Percentiles rank a stretch among this genome's conserved stretches.
phyloP scores from a whole-genome alignment of 1,284 basidiomycete genomes.

The Nidula niveotomentosa region DNA sequence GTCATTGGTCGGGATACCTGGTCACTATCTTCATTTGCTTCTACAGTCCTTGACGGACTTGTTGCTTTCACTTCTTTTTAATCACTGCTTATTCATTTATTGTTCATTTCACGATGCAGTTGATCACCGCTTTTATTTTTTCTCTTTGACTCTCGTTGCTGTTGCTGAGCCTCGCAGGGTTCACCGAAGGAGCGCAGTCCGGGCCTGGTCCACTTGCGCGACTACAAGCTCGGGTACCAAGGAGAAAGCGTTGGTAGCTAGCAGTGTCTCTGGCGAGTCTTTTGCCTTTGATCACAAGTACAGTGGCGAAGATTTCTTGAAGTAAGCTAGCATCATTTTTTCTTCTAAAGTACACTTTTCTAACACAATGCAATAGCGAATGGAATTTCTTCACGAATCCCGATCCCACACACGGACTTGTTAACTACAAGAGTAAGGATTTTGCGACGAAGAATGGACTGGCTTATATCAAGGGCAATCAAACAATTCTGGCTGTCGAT shows the following conservation, averaged over 20 bases:
- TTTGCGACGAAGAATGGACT: slow-evolving; percentile 50
- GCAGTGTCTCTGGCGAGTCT: slow-evolving; percentile 2
- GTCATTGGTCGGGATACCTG: slow-evolving; percentile 5
- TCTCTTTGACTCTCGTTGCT: not conserved
- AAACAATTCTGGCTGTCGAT: slow-evolving; percentile 63
- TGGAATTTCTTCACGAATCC: slow-evolving; percentile 61
- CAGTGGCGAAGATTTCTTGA: slow-evolving; percentile 32
- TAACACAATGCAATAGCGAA: slow-evolving; percentile 30
- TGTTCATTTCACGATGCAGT: not conserved
- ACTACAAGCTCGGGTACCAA: not conserved
- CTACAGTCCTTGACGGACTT: slow-evolving; percentile 7
- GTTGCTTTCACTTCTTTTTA: not conserved
- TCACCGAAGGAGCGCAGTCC: not conserved
- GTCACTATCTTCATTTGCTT: not conserved
- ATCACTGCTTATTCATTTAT: not conserved
- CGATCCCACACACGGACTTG: slow-evolving; percentile 70
- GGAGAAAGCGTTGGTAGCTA: not conserved
- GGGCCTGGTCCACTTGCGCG: not conserved
- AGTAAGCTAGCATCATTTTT: slow-evolving; percentile 20
- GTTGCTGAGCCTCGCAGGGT: not conserved
- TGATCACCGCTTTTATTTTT: not conserved
- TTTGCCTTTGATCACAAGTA: slow-evolving; percentile 9
- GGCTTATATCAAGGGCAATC: slow-evolving; percentile 56
- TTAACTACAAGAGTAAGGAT: slow-evolving; percentile 49
- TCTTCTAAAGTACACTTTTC: not conserved